phyloP scores from a whole-genome alignment of 179 eudicot species.

The Vitellaria paradoxa region DNA sequence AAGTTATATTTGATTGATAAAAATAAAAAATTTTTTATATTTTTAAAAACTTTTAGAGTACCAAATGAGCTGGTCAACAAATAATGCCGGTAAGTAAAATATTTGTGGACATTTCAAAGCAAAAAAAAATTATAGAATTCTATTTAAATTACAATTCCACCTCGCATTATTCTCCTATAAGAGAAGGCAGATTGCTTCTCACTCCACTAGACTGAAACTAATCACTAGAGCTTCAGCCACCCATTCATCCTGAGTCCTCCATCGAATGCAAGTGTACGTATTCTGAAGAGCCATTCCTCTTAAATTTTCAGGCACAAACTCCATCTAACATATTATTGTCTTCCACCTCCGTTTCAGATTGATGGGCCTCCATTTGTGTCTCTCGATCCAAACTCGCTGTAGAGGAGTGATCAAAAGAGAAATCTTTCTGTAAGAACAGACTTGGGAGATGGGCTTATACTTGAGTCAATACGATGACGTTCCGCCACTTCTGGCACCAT shows the following conservation, averaged over 20 bases:
- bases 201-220: no score
- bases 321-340: slow-evolving; percentile 4
- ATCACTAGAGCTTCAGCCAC: no score
- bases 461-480: slow-evolving; percentile 23
- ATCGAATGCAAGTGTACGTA: background rate
- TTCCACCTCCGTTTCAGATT: slow-evolving; percentile 8
- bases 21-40: no score
- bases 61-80: no score
- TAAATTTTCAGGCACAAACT: slow-evolving; percentile 2
- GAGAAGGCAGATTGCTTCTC: no score
- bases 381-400: slow-evolving; percentile 18
- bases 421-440: slow-evolving; percentile 40
- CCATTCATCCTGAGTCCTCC: background rate
- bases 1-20: no score
- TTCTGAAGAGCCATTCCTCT: background rate
- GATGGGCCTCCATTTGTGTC: slow-evolving; percentile 11
- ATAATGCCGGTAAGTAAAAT: no score
- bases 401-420: slow-evolving; percentile 21
- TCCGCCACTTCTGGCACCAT: slow-evolving; percentile 17
- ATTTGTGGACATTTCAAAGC: no score
- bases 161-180: no score
- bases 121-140: no score
- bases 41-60: no score
- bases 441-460: slow-evolving; percentile 37
- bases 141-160: no score